Evolutionary conservation across 495 filamentous ascomycete species (phyloP).

Genomic region (Pyrenula massariospora): DNA sequence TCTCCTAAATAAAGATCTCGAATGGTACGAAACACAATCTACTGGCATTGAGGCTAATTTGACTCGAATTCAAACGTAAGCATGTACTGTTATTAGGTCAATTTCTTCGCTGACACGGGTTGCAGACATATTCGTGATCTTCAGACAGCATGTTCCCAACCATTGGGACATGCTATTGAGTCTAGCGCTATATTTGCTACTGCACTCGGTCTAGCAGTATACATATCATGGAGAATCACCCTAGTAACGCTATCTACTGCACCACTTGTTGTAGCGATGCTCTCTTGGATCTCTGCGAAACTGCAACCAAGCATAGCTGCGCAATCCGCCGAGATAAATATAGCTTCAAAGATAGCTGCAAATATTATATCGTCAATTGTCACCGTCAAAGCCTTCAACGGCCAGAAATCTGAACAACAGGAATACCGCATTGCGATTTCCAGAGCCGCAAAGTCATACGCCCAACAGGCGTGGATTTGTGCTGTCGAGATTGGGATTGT

Average conservation of each 20-base stretch:
- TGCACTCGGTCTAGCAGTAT: slow-evolving; percentile 59
- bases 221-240: slow-evolving; percentile 74
- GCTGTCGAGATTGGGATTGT: slow-evolving; percentile 61
- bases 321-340: slow-evolving; percentile 56
- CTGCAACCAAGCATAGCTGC: slow-evolving; percentile 54
- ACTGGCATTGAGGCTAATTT: slow-evolving; percentile 65
- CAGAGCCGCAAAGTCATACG: slow-evolving; percentile 51
- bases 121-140: slow-evolving; percentile 70
- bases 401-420: slow-evolving; percentile 53
- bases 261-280: slow-evolving; percentile 51
- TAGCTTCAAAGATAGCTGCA: slow-evolving; percentile 61
- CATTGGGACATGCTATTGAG: slow-evolving; percentile 56
- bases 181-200: slow-evolving; percentile 47
- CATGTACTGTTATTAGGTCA: not conserved
- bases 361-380: slow-evolving; percentile 66
- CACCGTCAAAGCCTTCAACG: slow-evolving; percentile 81
- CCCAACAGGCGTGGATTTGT: slow-evolving; percentile 52
- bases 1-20: slow-evolving; percentile 59
- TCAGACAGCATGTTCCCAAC: slow-evolving; percentile 67
- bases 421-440: slow-evolving; percentile 50
- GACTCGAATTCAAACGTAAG: slow-evolving; percentile 63
- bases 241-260: slow-evolving; percentile 67
- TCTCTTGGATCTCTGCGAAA: slow-evolving; percentile 43
- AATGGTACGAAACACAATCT: slow-evolving; percentile 69
- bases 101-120: not conserved